phyloP scores from a whole-genome alignment of 352 stramenopile species.

The Phytophthora cajani region DNA sequence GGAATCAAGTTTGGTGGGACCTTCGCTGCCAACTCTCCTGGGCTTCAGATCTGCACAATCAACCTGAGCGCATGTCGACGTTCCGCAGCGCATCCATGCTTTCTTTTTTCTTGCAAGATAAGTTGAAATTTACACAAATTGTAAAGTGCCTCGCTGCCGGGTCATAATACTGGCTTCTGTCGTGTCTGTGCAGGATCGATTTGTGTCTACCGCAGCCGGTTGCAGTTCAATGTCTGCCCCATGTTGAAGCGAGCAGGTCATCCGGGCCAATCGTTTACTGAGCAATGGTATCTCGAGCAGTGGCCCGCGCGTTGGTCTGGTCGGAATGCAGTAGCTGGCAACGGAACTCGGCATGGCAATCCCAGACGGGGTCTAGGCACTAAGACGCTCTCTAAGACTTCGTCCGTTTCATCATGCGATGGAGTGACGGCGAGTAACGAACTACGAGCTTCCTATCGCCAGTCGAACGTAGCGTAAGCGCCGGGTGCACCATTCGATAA shows the following conservation, averaged over 20 bases:
- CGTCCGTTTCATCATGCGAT: slow-evolving; percentile 2
- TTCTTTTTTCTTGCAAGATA: neutral
- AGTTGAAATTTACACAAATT: neutral
- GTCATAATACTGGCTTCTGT: neutral
- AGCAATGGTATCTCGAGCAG: slow-evolving; percentile 3
- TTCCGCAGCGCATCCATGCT: neutral
- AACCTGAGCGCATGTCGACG: neutral
- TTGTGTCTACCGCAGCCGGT: slow-evolving; percentile 10
- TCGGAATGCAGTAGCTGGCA: slow-evolving; percentile 1
- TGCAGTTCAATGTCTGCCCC: slow-evolving; percentile 27
- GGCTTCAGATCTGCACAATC: neutral
- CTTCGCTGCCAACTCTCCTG: slow-evolving; percentile 8
- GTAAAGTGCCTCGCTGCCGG: neutral
- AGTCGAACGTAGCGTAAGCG: neutral
- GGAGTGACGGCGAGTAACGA: neutral
- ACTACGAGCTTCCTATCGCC: neutral
- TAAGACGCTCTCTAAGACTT: neutral
- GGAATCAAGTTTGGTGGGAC: slow-evolving; percentile 24
- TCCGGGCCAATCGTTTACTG: neutral
- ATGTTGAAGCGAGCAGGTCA: slow-evolving; percentile 11
- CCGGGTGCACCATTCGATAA: neutral
- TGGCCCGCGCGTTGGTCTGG: slow-evolving; percentile 7
- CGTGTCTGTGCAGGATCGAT: slow-evolving; percentile 13
- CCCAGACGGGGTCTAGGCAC: too few relatives aligned
- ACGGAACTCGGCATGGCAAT: neutral